Evolutionary conservation across 2,329 filamentous ascomycete genomes (phyloP).

Genomic region (Fusarium proliferatum): DNA sequence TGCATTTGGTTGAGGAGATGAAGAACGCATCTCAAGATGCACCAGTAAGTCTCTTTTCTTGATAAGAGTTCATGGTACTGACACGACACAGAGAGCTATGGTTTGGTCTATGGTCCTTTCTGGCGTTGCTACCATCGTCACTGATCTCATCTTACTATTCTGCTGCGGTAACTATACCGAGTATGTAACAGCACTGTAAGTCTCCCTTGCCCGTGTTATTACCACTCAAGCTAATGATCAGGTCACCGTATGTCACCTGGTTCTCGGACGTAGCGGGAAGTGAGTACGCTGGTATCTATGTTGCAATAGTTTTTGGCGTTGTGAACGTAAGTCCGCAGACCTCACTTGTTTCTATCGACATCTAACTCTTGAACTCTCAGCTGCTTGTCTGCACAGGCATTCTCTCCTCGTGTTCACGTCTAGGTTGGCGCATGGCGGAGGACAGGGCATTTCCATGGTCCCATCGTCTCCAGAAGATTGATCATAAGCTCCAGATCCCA

Average conservation of each 20-base stretch:
- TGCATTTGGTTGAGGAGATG: slow-evolving; percentile 30
- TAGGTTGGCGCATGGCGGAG: slow-evolving; percentile 22
- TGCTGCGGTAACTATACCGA: slow-evolving; percentile 15
- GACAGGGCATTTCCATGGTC: slow-evolving; percentile 25
- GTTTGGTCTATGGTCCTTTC: slow-evolving; percentile 23
- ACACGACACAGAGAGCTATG: slow-evolving; percentile 3
- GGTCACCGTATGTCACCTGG: slow-evolving; percentile 16
- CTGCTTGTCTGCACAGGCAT: slow-evolving; percentile 10
- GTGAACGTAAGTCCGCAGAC: slow-evolving; percentile 2
- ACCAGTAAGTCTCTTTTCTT: neutral
- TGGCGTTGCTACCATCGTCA: slow-evolving; percentile 9
- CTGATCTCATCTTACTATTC: slow-evolving; percentile 2
- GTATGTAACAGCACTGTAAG: slow-evolving; percentile 5
- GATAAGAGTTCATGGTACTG: fast-evolving
- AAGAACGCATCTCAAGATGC: slow-evolving; percentile 14
- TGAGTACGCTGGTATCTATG: neutral
- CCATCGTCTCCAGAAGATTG: neutral
- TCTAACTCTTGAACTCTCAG: neutral
- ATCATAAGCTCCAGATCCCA: neutral
- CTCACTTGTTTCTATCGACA: neutral
- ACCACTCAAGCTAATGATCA: neutral
- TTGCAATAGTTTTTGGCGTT: slow-evolving; percentile 2
- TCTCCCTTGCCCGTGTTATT: fast-evolving
- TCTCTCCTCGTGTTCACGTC: slow-evolving; percentile 11
- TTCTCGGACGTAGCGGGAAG: slow-evolving; percentile 8